Conservation (phyloP, 176 grass and related monocot species). For the Stipa capillata region DNA sequence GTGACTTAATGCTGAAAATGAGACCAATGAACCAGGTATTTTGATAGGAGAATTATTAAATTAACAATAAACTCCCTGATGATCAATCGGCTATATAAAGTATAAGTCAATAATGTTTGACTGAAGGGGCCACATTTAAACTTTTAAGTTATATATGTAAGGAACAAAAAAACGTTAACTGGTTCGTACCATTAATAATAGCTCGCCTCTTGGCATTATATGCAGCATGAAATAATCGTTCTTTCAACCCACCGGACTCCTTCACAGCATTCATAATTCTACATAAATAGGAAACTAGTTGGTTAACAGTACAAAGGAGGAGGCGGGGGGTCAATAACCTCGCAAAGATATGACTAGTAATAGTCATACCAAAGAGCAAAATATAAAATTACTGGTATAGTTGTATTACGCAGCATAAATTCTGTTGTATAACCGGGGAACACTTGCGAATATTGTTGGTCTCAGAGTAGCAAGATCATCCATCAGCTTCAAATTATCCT, state of each 20-base stretch:
- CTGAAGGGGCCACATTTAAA: not conserved
- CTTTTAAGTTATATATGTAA: not conserved
- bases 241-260: conserved; percentile 68
- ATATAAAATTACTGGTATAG: not conserved
- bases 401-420: conserved; percentile 81
- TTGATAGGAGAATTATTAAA: not conserved
- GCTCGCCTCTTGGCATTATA: conserved; percentile 67
- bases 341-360: no score
- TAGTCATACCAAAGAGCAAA: conserved; percentile 1
- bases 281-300: conserved; percentile 14
- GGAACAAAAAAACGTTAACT: not conserved
- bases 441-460: conserved; percentile 75
- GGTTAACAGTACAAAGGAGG: not conserved
- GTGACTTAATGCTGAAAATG: not conserved
- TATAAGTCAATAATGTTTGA: not conserved
- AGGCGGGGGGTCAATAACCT: no score
- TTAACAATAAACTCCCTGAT: not conserved
- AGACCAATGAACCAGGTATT: not conserved
- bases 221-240: conserved; percentile 36
- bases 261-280: conserved; percentile 86
- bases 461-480: conserved; percentile 81
- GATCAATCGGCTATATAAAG: not conserved
- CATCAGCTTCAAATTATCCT: conserved; percentile 98
- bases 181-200: conserved; percentile 46
- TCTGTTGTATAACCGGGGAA: conserved; percentile 79